Evolutionary conservation across 148 eudicot species (phyloP).

Genomic region (Hydrangea macrophylla): DNA sequence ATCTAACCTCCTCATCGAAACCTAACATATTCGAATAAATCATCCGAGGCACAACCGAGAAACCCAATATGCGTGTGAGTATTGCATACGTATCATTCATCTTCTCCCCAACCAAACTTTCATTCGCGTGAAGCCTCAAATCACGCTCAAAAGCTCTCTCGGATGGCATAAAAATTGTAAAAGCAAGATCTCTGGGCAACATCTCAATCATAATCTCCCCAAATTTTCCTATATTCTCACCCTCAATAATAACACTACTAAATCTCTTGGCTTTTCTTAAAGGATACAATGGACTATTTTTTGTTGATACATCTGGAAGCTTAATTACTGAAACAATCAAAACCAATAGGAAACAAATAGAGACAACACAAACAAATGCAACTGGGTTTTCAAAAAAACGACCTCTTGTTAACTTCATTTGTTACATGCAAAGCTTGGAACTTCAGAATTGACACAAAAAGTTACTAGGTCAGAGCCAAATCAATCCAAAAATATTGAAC

Average conservation of each 20-base stretch:
- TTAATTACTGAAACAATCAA: constrained; percentile 36
- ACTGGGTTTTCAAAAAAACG: constrained; percentile 29
- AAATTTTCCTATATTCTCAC: constrained; percentile 41
- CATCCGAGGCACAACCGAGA: constrained; percentile 63
- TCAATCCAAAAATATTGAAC: too few relatives aligned
- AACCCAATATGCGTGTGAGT: constrained; percentile 69
- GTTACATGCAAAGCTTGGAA: not conserved
- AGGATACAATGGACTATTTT: constrained; percentile 5
- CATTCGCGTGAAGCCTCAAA: constrained; percentile 42
- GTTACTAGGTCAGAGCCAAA: too few relatives aligned
- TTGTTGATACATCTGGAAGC: constrained; percentile 42
- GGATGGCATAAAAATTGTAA: constrained; percentile 78
- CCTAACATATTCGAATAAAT: constrained; percentile 39
- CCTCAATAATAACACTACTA: not conserved
- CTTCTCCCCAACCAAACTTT: constrained; percentile 33
- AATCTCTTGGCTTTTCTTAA: constrained; percentile 12
- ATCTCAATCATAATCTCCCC: constrained; percentile 65
- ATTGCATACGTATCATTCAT: constrained; percentile 53
- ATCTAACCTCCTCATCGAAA: constrained; percentile 35
- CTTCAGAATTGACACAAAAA: too few relatives aligned
- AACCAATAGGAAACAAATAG: constrained; percentile 41
- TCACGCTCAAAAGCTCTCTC: constrained; percentile 57
- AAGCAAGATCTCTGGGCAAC: constrained; percentile 75
- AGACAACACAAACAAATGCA: constrained; percentile 31
- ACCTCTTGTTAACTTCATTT: constrained; percentile 22